Base-by-base conservation (phyloP, 2,329 filamentous ascomycete species). In the Aspergillus piperis region DNA sequence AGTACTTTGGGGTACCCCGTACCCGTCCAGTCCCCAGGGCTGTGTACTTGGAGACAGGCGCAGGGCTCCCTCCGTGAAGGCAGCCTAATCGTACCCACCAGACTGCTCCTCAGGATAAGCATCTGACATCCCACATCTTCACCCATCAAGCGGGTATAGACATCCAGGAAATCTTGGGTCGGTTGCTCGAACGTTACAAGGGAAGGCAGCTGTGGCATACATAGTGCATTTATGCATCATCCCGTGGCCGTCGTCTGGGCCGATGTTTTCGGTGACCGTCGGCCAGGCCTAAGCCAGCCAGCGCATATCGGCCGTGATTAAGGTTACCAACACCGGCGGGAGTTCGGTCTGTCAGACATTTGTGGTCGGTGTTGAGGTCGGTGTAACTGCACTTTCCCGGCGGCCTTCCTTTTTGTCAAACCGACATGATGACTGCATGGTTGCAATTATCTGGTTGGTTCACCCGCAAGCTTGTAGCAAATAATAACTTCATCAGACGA, bases 351-450 rank as follows among this genome's bases (percentile, higher is more conserved):
- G 11, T 32, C 23, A 44, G 25, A 50, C 25, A 53, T 19, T 47
- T 25, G 8, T 41, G 38, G 42, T 38, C 53, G 11, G 13, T 38
- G 27, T 8, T 23, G 17, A 44, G 38, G 25, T 21, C 19, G 32
- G 15, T 41, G 17, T 27, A 25, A 41, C 38, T 21, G 23, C 21
- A 17, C 48, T 25, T 21, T 48, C 42, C 38, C 48, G 47, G 48
- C 38, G 36, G 41, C 51, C 30, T 23, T 39, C 41, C 52, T 38
- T 25, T n/a, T 62, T 53, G 48, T 30, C n/a, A 17, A 8, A 8
- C 41, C 48, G 47, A 54, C 39, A 49, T 57, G 48, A 57, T 44
- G 51, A 54, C 50, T 59, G 57, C 57, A 59, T 32, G 25, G 5
- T 41, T 17, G 17, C 27, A 32, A 6, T 27, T 13, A 32, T n/a